Base-by-base conservation (phyloP, 805 yeast species). In the Kodamaea nitidulidarum region DNA sequence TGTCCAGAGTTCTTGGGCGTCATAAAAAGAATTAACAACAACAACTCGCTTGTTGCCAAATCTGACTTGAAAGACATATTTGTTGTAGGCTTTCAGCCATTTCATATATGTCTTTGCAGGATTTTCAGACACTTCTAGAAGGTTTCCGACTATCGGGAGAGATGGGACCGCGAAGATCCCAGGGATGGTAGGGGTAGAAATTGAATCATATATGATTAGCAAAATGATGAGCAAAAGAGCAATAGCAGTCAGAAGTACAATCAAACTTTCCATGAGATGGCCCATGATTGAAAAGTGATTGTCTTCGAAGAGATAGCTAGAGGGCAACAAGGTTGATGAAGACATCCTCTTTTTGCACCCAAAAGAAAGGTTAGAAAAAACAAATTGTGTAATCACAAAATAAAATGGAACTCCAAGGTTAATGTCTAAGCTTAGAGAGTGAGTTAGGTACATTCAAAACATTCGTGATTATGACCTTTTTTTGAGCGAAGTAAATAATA, bases 11-110 rank as follows among this genome's bases (percentile, higher is more conserved):
- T 62, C 62, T 27, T 59, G 55, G 1, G 80, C 77, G 5, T 81
- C 71, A 3, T 70, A 73, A 47, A 63, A 80, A 1, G 83, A 72
- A 52, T 84, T 82, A n/a, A 79, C 90, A 12, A 85, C 80, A 9
- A 85, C 70, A 1, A 81, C 74, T 10, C 73, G 60, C 28, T 59
- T 66, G 14, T 54, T 60, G 0, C 95, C 95, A 39, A 84, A 56
- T 34, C 83, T 58, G 32, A 83, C 66, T 48, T 84, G 91, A 51
- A 73, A 83, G 1, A 82, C 73, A 5, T 65, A 56, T 4, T 34
- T 24, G 0, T 75, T 70, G 44, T 71, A 68, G 10, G 43, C 41
- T n/a, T 54, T 34, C 1, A 71, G 38, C 78, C 86, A 75, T 11
- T 57, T 43, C 36, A 57, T 43, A 49, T 74, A 80, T 7, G 58